phyloP scores from a whole-genome alignment of 2,329 filamentous ascomycete genomes.

The Phyllosticta paracitricarpa region DNA sequence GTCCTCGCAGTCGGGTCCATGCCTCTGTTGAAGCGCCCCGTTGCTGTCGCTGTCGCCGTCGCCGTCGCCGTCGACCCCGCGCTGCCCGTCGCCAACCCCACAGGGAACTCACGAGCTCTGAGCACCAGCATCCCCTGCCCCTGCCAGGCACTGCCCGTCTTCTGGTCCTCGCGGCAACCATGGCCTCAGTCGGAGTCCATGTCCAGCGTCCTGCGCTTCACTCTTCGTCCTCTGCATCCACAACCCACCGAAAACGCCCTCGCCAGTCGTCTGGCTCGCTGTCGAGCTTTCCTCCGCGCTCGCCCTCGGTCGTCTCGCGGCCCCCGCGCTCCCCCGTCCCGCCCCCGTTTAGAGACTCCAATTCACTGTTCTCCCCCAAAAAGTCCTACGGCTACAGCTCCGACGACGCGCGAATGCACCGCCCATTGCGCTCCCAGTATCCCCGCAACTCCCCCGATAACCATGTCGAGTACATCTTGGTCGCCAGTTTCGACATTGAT shows the following conservation, averaged over 20 bases:
- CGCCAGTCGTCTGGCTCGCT: conserved; percentile 30
- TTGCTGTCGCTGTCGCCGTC: not conserved
- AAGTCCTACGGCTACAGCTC: conserved; percentile 18
- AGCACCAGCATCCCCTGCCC: conserved; percentile 2
- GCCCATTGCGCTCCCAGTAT: conserved; percentile 38
- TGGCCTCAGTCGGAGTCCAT: conserved; percentile 21
- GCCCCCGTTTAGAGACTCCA: conserved; percentile 11
- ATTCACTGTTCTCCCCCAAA: conserved; percentile 24
- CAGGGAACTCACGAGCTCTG: not conserved
- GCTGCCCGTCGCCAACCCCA: not conserved
- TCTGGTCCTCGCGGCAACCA: conserved; percentile 12
- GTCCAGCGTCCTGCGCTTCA: conserved; percentile 16
- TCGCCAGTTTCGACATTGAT: conserved; percentile 95
- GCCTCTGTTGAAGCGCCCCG: not conserved
- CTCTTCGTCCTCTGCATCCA: not conserved
- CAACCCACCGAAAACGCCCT: conserved; percentile 16
- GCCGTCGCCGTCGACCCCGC: not conserved
- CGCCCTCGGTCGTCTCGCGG: conserved; percentile 26
- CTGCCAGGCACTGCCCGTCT: conserved; percentile 5
- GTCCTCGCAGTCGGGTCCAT: not conserved
- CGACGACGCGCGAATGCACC: conserved; percentile 14
- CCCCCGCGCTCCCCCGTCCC: conserved; percentile 27
- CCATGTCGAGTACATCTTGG: conserved; percentile 97
- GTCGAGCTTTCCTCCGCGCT: conserved; percentile 32
- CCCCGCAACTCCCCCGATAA: conserved; percentile 50